phyloP scores from a whole-genome alignment of 2,329 filamentous ascomycete species.

The Pseudogymnoascus sp. region DNA sequence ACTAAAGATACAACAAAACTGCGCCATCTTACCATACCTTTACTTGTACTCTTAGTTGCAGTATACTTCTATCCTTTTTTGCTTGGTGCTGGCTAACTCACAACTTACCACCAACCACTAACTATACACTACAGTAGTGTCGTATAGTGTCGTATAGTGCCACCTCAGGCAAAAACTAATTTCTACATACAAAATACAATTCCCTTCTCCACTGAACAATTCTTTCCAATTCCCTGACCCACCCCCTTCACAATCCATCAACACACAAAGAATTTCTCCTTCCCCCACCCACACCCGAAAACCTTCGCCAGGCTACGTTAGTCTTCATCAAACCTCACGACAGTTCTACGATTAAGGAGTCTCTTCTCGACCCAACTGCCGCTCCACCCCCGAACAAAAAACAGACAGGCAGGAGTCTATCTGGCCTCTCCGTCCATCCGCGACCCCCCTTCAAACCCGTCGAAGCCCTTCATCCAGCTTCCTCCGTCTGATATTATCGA shows the following conservation, averaged over 20 bases:
- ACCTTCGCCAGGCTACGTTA: not conserved
- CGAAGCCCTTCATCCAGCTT: conserved; percentile 7
- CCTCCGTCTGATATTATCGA: conserved; percentile 11
- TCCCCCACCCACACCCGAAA: not conserved
- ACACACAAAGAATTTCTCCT: not conserved
- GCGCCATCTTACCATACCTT: not conserved
- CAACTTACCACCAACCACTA: not conserved
- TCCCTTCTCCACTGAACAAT: conserved; percentile 8
- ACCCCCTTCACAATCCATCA: conserved; percentile 4
- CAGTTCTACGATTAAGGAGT: not conserved
- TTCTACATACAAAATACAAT: conserved; percentile 6
- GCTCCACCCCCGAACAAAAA: not conserved
- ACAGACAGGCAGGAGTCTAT: conserved; percentile 2
- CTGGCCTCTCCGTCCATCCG: conserved; percentile 13
- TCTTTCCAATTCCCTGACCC: conserved; percentile 6
- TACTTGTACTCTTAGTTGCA: not conserved
- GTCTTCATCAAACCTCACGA: not conserved
- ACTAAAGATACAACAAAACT: not conserved
- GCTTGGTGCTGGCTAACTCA: not conserved
- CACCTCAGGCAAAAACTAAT: conserved; percentile 7
- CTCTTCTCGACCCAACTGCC: not conserved
- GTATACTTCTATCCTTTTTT: not conserved
- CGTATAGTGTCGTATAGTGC: conserved; percentile 1
- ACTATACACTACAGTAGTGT: not conserved
- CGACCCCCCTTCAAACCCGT: conserved; percentile 8